phyloP scores from a whole-genome alignment of 345 rosid species.

The Heritiera littoralis region DNA sequence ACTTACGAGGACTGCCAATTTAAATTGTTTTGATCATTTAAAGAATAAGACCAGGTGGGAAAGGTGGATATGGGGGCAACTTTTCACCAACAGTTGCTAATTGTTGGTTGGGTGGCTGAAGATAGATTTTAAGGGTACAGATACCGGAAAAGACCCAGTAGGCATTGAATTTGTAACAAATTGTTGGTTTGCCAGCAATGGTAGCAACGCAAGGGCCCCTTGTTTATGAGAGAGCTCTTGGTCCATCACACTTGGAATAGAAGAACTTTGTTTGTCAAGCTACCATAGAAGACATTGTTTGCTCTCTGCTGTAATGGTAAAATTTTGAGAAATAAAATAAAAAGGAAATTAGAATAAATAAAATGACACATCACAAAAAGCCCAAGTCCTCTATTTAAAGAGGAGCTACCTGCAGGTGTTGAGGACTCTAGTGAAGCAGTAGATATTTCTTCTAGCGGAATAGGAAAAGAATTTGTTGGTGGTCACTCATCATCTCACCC shows the following conservation, averaged over 20 bases:
- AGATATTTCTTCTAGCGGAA: constrained; percentile 52
- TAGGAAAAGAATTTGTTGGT: constrained; percentile 49
- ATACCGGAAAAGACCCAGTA: constrained; percentile 57
- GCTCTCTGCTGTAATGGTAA: constrained; percentile 33
- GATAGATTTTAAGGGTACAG: constrained; percentile 54
- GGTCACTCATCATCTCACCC: constrained; percentile 82
- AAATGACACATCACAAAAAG: background rate
- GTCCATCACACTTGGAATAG: constrained; percentile 42
- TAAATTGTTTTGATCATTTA: constrained; percentile 99
- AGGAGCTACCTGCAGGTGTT: constrained; percentile 35
- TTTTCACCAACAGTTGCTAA: constrained; percentile 60
- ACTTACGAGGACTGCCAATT: too few species aligned
- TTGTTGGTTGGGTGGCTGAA: constrained; percentile 50
- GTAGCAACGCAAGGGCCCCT: constrained; percentile 34
- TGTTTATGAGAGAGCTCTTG: constrained; percentile 56
- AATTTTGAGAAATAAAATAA: background rate
- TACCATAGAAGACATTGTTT: constrained; percentile 57
- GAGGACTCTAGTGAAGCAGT: constrained; percentile 45
- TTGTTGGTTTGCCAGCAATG: constrained; percentile 55
- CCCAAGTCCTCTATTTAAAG: background rate
- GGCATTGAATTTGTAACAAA: constrained; percentile 63
- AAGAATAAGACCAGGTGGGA: constrained; percentile 98
- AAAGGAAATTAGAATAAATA: constrained; percentile 8
- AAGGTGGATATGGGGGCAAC: constrained; percentile 83
- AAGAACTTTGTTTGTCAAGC: constrained; percentile 49